Conservation (phyloP, 2,329 filamentous ascomycete genomes). For the Fusarium concolor region DNA sequence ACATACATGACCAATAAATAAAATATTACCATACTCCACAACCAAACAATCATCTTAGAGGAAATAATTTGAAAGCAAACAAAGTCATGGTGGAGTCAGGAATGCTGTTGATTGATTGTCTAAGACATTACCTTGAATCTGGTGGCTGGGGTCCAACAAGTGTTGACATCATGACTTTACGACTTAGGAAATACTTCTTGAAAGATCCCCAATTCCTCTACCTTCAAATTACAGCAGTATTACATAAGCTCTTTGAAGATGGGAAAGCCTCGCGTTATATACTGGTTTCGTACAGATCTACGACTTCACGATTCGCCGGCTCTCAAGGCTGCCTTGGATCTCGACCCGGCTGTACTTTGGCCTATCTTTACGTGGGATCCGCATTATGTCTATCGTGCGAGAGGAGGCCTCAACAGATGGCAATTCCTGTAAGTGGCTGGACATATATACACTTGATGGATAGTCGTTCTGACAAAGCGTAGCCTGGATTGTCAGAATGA, state of each 20-base stretch:
- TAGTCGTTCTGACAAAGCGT: slow-evolving; percentile 7
- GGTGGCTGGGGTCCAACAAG: slow-evolving; percentile 33
- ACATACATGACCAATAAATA: no score
- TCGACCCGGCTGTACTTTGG: slow-evolving; percentile 76
- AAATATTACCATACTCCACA: no score
- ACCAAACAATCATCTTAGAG: no score
- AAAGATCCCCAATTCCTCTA: not conserved
- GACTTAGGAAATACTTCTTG: not conserved
- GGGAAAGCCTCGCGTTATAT: slow-evolving; percentile 66
- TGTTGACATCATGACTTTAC: slow-evolving; percentile 47
- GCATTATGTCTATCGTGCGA: slow-evolving; percentile 79
- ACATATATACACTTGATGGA: not conserved
- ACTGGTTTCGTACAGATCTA: slow-evolving; percentile 84
- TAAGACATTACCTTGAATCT: not conserved
- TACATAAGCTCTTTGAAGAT: slow-evolving; percentile 34
- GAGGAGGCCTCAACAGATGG: slow-evolving; percentile 79
- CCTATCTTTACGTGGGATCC: slow-evolving; percentile 86
- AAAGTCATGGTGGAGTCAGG: not conserved
- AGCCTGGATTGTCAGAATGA: slow-evolving; percentile 80
- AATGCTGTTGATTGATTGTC: slow-evolving; percentile 1
- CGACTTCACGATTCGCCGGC: slow-evolving; percentile 82
- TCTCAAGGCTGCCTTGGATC: slow-evolving; percentile 75
- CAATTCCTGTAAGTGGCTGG: slow-evolving; percentile 68
- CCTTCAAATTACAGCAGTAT: not conserved
- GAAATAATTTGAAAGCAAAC: no score